A percentile compares a stretch with the other conserved stretches of the same genome.
Conservation (phyloP, 192 early-diverging fungal genomes). For the Kickxella alabastrina region DNA sequence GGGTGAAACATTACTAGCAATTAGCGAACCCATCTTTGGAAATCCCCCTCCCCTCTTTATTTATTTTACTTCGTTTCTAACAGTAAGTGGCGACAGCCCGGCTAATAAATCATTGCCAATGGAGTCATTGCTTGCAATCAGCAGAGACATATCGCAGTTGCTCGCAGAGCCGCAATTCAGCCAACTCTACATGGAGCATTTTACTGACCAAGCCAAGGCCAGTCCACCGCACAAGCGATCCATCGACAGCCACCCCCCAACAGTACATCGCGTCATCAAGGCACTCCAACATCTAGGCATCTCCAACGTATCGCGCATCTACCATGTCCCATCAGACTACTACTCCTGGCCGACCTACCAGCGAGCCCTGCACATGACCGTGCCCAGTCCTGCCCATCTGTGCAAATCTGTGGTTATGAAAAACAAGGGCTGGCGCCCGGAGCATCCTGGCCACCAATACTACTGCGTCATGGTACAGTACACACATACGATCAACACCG, state of each 20-base stretch:
- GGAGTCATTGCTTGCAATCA: slow-evolving; percentile 19
- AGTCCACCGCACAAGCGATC: neutral
- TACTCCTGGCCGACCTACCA: slow-evolving; percentile 74
- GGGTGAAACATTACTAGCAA: no score
- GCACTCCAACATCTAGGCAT: slow-evolving; percentile 14
- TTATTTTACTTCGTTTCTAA: no score
- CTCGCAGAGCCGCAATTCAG: slow-evolving; percentile 8
- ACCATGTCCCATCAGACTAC: slow-evolving; percentile 70
- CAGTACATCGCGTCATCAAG: slow-evolving; percentile 9
- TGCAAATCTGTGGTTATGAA: slow-evolving; percentile 89
- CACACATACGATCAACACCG: slow-evolving; percentile 56
- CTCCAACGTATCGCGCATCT: slow-evolving; percentile 52
- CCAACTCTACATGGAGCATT: slow-evolving; percentile 13
- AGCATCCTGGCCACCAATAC: slow-evolving; percentile 54
- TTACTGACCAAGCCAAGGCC: neutral
- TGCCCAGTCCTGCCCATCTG: slow-evolving; percentile 72
- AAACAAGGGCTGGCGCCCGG: slow-evolving; percentile 71
- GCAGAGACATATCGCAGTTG: slow-evolving; percentile 18
- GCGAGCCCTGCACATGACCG: slow-evolving; percentile 63
- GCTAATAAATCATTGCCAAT: no score
- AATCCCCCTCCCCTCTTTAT: no score
- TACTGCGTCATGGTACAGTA: slow-evolving; percentile 71
- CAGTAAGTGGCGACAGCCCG: no score
- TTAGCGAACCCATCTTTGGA: no score
- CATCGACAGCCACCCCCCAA: slow-evolving; percentile 1